Conservation (phyloP, 2,329 filamentous ascomycete genomes). For the Sphaceloma murrayae region DNA sequence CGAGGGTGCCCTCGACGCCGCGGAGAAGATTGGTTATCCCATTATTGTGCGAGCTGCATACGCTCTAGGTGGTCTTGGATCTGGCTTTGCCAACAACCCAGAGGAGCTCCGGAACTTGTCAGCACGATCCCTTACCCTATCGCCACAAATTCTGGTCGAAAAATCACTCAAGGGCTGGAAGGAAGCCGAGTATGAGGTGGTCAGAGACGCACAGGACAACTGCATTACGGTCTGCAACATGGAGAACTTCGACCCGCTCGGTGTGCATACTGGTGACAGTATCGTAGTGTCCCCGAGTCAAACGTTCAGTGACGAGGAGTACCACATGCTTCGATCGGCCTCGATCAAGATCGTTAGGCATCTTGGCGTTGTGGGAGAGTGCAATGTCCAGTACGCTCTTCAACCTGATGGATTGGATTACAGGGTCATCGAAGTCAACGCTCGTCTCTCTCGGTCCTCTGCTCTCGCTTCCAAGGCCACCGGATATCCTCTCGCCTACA, state of each 20-base stretch:
- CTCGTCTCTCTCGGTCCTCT: constrained; percentile 93
- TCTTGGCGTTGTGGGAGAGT: constrained; percentile 93
- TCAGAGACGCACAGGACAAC: constrained; percentile 94
- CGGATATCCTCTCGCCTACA: constrained; percentile 93
- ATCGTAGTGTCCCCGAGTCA: constrained; percentile 97
- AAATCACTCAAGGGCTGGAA: constrained; percentile 99
- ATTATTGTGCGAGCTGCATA: constrained; percentile 98
- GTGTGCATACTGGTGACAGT: constrained; percentile 96
- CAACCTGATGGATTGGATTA: constrained; percentile 96
- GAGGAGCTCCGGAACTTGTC: constrained; percentile 92
- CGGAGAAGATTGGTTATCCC: constrained; percentile 80
- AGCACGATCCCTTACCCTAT: constrained; percentile 82
- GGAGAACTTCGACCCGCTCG: constrained; percentile 97
- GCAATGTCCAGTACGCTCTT: constrained; percentile 95
- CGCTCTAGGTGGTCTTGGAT: constrained; percentile 89
- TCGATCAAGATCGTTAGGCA: constrained; percentile 98
- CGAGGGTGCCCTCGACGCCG: constrained; percentile 84
- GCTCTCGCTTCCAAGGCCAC: constrained; percentile 96
- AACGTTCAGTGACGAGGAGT: constrained; percentile 95
- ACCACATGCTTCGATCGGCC: constrained; percentile 96
- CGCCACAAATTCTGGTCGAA: constrained; percentile 93
- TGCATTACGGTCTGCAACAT: constrained; percentile 99
- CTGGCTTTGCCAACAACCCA: constrained; percentile 86
- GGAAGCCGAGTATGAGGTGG: constrained; percentile 97
- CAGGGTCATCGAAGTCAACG: constrained; percentile 97